Percentiles rank a stretch among this genome's conserved stretches.
Conservation (phyloP, 1,139 yeast species). For the Suhomyces guaymorum region DNA sequence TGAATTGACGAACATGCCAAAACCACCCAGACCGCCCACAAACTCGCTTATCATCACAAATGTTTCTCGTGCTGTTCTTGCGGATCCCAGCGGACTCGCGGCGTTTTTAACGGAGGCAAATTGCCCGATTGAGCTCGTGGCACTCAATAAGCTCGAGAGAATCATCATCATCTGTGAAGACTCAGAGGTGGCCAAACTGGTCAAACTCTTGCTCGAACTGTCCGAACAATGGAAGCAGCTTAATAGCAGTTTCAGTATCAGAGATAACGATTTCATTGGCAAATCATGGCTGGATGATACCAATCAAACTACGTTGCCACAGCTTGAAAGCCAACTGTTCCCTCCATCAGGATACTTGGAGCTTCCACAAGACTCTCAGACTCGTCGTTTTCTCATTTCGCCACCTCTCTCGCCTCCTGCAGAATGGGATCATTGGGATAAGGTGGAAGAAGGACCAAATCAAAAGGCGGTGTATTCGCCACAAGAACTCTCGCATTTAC, state of each 20-base stretch:
- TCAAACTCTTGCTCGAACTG: conserved; percentile 20
- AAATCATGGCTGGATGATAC: conserved; percentile 5
- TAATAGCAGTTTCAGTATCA: conserved; percentile 34
- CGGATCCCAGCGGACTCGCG: conserved; percentile 30
- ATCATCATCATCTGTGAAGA: conserved; percentile 38
- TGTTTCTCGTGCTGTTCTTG: conserved; percentile 22
- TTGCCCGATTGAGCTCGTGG: conserved; percentile 34
- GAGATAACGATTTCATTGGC: conserved; percentile 29
- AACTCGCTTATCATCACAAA: conserved; percentile 46
- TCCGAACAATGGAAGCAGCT: conserved; percentile 21
- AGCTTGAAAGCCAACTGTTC: background rate
- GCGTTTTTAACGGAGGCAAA: conserved; percentile 26
- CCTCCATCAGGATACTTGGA: conserved; percentile 34
- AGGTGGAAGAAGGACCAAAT: conserved; percentile 46
- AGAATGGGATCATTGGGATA: conserved; percentile 50
- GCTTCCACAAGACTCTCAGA: conserved; percentile 43
- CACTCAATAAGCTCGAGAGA: conserved; percentile 38
- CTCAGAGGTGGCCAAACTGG: conserved; percentile 23
- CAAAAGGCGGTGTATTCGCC: conserved; percentile 39
- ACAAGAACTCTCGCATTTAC: conserved; percentile 41
- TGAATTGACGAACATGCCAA: background rate
- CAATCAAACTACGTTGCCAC: background rate
- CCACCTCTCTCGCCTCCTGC: conserved; percentile 52
- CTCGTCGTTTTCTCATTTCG: conserved; percentile 44
- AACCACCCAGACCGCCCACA: conserved; percentile 25